These are phyloP conservation scores for Nakazawaea wickerhamii DNA, from an alignment of 805 yeast genomes.

Conservation along the genomic window DNA sequence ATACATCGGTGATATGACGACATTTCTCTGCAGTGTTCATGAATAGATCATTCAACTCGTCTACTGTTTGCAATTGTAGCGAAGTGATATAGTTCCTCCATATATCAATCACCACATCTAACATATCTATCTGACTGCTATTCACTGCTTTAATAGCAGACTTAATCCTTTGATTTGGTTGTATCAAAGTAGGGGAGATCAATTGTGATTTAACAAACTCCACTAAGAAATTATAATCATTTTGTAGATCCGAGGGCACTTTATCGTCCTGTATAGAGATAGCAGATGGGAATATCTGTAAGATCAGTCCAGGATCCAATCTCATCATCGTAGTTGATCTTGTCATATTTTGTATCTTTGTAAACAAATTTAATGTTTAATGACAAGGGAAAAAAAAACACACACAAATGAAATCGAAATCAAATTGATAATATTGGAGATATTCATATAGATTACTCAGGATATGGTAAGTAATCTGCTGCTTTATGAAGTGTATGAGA, in stretches of 20 bases:
- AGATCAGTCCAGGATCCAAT: not conserved
- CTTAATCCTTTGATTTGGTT: conserved; percentile 7
- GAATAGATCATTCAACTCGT: not conserved
- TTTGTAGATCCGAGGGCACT: conserved; percentile 9
- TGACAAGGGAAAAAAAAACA: not conserved
- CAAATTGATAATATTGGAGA: too few species aligned
- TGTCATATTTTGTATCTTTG: not conserved
- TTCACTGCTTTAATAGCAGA: conserved; percentile 6
- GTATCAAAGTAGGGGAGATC: not conserved
- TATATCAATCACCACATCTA: conserved; percentile 5
- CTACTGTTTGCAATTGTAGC: not conserved
- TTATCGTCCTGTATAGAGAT: conserved; percentile 5
- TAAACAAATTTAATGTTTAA: too few species aligned
- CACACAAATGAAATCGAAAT: too few species aligned
- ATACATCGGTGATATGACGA: conserved; percentile 2
- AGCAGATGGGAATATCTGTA: conserved; percentile 6
- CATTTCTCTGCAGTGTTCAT: conserved; percentile 2
- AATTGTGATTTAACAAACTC: conserved; percentile 4
- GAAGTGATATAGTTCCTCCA: not conserved
- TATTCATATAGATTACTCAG: too few species aligned
- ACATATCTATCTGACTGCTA: not conserved
- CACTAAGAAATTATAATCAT: conserved; percentile 7
- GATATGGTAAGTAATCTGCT: too few species aligned
- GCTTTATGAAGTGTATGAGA: too few species aligned
- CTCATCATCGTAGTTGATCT: not conserved